Evolutionary conservation across 495 filamentous ascomycete genomes (phyloP).

Genomic region (Delitschia confertaspora): DNA sequence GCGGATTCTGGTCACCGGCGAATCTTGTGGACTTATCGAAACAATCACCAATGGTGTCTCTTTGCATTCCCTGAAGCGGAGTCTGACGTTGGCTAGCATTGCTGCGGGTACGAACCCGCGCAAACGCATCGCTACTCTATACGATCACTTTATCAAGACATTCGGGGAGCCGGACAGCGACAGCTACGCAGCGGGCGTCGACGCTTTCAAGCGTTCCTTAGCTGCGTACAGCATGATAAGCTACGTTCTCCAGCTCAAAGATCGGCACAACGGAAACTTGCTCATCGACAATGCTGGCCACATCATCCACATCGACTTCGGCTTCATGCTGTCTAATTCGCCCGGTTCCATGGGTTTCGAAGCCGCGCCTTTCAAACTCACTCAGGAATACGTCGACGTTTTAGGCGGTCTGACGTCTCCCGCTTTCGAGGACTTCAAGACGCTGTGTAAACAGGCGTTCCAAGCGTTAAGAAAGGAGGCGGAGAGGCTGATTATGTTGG

Average conservation of each 20-base stretch:
- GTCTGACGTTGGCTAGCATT: conserved; percentile 58
- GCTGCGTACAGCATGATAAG: conserved; percentile 70
- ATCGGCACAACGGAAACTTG: conserved; percentile 74
- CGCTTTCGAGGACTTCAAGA: conserved; percentile 58
- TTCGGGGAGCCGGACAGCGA: conserved; percentile 57
- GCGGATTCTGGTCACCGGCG: conserved; percentile 70
- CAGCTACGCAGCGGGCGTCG: conserved; percentile 53
- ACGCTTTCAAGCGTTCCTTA: conserved; percentile 60
- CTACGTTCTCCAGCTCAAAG: conserved; percentile 68
- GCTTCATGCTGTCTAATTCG: conserved; percentile 74
- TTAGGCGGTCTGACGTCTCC: conserved; percentile 55
- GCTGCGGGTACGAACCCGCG: conserved; percentile 57
- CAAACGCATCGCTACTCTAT: conserved; percentile 59
- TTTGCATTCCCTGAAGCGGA: conserved; percentile 65
- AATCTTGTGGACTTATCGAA: conserved; percentile 68
- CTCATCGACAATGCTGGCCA: conserved; percentile 71
- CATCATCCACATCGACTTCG: conserved; percentile 75
- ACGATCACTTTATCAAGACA: conserved; percentile 66
- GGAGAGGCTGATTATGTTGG: conserved; percentile 62
- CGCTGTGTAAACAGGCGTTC: conserved; percentile 64
- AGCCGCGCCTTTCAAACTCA: conserved; percentile 71
- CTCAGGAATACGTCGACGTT: conserved; percentile 68
- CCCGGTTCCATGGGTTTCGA: conserved; percentile 69
- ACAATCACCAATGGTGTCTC: conserved; percentile 74
- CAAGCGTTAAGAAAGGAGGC: conserved; percentile 62